Percentiles rank a stretch among this genome's conserved stretches.
Evolutionary conservation across 2,329 filamentous ascomycete species (phyloP).

Genomic region (Emergomyces africanus): DNA sequence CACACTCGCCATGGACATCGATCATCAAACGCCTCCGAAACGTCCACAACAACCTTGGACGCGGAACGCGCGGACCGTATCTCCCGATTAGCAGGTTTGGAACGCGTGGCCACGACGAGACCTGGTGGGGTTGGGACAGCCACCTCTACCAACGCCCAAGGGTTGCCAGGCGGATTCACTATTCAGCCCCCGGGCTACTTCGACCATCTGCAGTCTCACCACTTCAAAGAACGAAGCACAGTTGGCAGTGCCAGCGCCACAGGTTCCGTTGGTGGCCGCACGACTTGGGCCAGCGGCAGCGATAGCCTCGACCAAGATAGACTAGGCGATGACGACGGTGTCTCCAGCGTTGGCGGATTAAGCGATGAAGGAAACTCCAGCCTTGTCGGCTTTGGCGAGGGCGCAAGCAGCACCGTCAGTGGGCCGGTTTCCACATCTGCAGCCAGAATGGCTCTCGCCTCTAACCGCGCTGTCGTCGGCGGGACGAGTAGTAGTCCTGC

Average conservation of each 20-base stretch:
- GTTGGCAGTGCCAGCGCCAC: constrained; percentile 86
- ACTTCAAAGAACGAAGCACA: constrained; percentile 66
- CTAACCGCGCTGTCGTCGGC: constrained; percentile 23
- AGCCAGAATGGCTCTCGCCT: constrained; percentile 20
- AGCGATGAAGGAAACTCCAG: constrained; percentile 75
- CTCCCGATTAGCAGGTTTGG: constrained; percentile 83
- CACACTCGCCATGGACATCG: constrained; percentile 41
- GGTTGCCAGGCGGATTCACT: not conserved
- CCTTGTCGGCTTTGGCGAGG: constrained; percentile 85
- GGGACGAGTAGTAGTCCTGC: constrained; percentile 30
- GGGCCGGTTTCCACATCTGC: constrained; percentile 57
- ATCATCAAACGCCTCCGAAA: constrained; percentile 42
- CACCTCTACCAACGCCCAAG: not conserved
- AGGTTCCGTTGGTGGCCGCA: constrained; percentile 54
- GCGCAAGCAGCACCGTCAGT: constrained; percentile 71
- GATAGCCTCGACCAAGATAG: constrained; percentile 50
- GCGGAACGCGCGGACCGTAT: constrained; percentile 92
- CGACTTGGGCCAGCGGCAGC: constrained; percentile 52
- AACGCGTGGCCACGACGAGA: constrained; percentile 69
- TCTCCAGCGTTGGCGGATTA: constrained; percentile 60
- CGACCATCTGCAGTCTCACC: constrained; percentile 39
- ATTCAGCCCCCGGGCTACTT: constrained; percentile 50
- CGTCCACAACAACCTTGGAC: constrained; percentile 63
- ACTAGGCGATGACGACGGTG: constrained; percentile 52
- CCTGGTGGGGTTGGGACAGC: constrained; percentile 20